Percentiles rank a stretch among this genome's conserved stretches.
Conservation (phyloP, 768 basidiomycete genomes). For the Leccinum broughii region DNA sequence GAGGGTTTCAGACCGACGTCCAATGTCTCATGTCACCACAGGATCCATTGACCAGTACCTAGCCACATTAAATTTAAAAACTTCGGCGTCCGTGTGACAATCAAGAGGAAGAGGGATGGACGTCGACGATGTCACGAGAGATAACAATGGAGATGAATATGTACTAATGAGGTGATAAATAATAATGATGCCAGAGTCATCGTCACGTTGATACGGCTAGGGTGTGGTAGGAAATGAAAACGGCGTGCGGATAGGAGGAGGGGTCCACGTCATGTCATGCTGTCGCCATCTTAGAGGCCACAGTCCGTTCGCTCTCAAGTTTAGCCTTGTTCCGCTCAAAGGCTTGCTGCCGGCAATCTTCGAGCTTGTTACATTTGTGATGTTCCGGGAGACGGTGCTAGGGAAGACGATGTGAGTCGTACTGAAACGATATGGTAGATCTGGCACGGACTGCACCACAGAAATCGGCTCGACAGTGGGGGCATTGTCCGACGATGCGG, state of each 20-base stretch:
- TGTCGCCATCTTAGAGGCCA: constrained; percentile 82
- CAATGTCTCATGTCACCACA: background rate
- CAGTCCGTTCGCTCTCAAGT: constrained; percentile 85
- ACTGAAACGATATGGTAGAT: background rate
- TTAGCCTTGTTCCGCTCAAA: constrained; percentile 87
- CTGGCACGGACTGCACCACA: constrained; percentile 64
- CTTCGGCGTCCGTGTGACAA: constrained; percentile 9
- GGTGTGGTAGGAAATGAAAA: constrained; percentile 4
- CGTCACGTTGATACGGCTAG: constrained; percentile 23
- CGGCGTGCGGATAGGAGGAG: constrained; percentile 12
- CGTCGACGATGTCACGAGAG: constrained; percentile 9
- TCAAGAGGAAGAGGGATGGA: constrained; percentile 16
- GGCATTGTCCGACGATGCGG: constrained; percentile 83
- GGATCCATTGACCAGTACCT: constrained; percentile 22
- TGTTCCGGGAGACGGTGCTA: constrained; percentile 90
- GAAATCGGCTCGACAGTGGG: constrained; percentile 76
- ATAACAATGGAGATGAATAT: constrained; percentile 13
- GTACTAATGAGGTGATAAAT: constrained; percentile 30
- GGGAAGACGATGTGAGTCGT: constrained; percentile 17
- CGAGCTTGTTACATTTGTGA: constrained; percentile 80
- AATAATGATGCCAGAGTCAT: constrained; percentile 22
- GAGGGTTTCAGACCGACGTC: background rate
- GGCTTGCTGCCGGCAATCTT: constrained; percentile 84
- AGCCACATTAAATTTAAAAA: constrained; percentile 9
- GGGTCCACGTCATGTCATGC: constrained; percentile 43